Evolutionary conservation across 208 protist species (phyloP), one percentile per base, ranked within the genome.

Genomic region (Leishmania arabica): DNA sequence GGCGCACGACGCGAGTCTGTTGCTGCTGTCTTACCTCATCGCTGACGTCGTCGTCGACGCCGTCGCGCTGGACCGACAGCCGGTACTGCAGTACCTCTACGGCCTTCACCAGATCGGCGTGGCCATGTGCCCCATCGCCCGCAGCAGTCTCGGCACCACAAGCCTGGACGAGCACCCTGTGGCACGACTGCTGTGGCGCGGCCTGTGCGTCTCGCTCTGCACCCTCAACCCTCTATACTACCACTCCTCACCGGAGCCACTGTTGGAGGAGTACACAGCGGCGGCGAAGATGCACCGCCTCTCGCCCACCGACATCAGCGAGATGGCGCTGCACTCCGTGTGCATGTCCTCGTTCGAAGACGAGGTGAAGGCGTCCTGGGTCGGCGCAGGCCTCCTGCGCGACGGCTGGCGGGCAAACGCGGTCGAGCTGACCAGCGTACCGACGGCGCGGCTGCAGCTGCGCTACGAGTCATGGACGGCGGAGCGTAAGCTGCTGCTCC

Each of bases 11-110:
- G 75, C 84, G 31, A 98, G 66, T 84, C 82, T 70, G 75, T 91
- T 90, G 72, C 92, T 86, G 94, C 95, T 92, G 73, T 99, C 89
- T 4, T 99, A 89, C 82, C 93, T 89, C 45, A 99, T 91, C 51
- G 92, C 90, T 49, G 94, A 97, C 66, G 81, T 91, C 72, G 98
- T 99, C 78, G 92, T 92, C 31, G 98, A 99, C 83, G 99, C 97
- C 76, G 93, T 99, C 21, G 90, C 93, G 45, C 91, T 99, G 31
- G 89, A 92, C 64, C 90, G 98, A 31, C 80, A 92, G 65, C 98
- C 98, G 6, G 95, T 96, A 11, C 86, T 99, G 66, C 96, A 99
- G 92, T 99, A 99, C 85, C 91, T 99, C 27, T 99, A 98, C 84
- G 99, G 99, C 58, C 77, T 99, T 4, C 80, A 90, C n/a, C 97